Evolutionary conservation across 768 basidiomycete genomes (phyloP).

Genomic region (Leccinum subgranulosum): DNA sequence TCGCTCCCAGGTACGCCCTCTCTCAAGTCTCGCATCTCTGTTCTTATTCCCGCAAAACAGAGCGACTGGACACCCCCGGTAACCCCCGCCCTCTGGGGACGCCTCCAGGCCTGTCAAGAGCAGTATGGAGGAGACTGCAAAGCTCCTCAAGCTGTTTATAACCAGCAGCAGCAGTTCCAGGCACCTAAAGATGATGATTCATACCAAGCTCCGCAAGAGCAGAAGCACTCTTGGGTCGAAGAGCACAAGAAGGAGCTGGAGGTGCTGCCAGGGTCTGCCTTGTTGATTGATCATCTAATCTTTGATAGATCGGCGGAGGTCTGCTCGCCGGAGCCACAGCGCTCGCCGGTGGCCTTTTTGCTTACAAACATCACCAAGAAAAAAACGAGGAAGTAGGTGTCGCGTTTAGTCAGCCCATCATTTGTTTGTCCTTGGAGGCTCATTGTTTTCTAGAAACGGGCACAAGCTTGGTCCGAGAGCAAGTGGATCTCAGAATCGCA

Average conservation of each 20-base stretch:
- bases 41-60: slow-evolving; percentile 33
- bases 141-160: not conserved
- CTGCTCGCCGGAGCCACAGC: slow-evolving; percentile 51
- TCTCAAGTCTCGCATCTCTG: not conserved
- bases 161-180: slow-evolving; percentile 26
- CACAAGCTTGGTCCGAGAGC: slow-evolving; percentile 45
- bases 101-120: slow-evolving; percentile 35
- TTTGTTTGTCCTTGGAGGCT: not conserved
- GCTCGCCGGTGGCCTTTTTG: slow-evolving; percentile 48
- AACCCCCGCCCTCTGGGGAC: slow-evolving; percentile 70
- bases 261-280: slow-evolving; percentile 31
- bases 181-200: slow-evolving; percentile 20
- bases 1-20: slow-evolving; percentile 52
- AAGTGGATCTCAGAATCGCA: slow-evolving; percentile 60
- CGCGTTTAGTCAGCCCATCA: not conserved
- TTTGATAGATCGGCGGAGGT: slow-evolving; percentile 59
- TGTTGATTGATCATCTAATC: slow-evolving; percentile 3
- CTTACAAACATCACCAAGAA: slow-evolving; percentile 56
- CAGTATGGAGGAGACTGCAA: slow-evolving; percentile 19
- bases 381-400: slow-evolving; percentile 51
- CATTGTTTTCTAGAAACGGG: slow-evolving; percentile 40
- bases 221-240: slow-evolving; percentile 55
- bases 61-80: slow-evolving; percentile 62
- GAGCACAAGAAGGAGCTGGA: slow-evolving; percentile 56
- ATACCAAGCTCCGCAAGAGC: slow-evolving; percentile 36